Conservation (phyloP, 1,139 yeast genomes). For the Geotrichum aggregatum region DNA sequence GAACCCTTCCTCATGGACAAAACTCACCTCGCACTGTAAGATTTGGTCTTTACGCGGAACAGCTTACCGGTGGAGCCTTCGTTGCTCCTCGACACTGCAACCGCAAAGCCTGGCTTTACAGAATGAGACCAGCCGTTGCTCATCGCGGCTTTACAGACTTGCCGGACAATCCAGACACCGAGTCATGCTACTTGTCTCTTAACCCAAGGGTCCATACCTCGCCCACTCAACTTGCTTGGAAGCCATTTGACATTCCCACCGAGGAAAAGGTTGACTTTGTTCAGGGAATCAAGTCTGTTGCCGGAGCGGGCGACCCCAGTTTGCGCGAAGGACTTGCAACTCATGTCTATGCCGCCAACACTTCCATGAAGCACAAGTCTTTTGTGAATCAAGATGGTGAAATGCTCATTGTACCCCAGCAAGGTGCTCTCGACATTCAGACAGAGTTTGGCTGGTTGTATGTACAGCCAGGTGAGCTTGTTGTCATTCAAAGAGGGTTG, state of each 20-base stretch:
- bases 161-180: constrained; percentile 17
- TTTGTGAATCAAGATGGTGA: constrained; percentile 31
- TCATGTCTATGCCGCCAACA: constrained; percentile 28
- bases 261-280: constrained; percentile 25
- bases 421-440: constrained; percentile 32
- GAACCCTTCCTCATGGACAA: constrained; percentile 31
- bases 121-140: constrained; percentile 31
- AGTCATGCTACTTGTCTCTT: constrained; percentile 14
- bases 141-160: constrained; percentile 24
- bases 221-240: constrained; percentile 35
- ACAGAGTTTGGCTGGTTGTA: constrained; percentile 34
- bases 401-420: constrained; percentile 34
- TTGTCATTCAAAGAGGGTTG: constrained; percentile 35
- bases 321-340: constrained; percentile 34
- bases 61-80: constrained; percentile 34
- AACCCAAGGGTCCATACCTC: constrained; percentile 22
- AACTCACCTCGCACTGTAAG: constrained; percentile 32
- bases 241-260: constrained; percentile 25
- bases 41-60: constrained; percentile 33
- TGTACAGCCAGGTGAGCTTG: constrained; percentile 34
- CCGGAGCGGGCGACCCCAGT: constrained; percentile 35
- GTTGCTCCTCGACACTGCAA: constrained; percentile 33
- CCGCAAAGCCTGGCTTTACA: constrained; percentile 32
- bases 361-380: constrained; percentile 32
- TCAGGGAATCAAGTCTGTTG: constrained; percentile 31